Conservation (phyloP, 1,284 basidiomycete genomes). For the Ustilago nuda region DNA sequence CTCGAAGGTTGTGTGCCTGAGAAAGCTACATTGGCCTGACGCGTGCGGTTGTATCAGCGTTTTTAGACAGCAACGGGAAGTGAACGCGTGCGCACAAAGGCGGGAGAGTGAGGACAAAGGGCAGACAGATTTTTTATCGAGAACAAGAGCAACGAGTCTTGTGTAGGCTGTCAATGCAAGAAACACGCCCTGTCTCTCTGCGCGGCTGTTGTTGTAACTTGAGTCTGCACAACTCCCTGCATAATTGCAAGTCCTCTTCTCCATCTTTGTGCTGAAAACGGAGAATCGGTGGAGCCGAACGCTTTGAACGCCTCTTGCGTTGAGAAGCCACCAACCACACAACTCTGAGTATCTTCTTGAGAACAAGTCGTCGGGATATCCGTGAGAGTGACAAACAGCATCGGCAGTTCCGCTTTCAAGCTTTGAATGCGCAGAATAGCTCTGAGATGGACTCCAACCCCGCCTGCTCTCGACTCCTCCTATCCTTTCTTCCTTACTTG, state of each 20-base stretch:
- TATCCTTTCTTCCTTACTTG: background rate
- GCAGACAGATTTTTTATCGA: background rate
- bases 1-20: constrained; percentile 6
- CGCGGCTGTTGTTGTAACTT: background rate
- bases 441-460: background rate
- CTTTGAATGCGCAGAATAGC: background rate
- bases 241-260: constrained; percentile 3
- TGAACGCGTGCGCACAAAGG: background rate
- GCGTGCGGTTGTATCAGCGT: background rate
- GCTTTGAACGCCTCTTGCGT: constrained; percentile 1
- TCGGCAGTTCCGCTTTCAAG: background rate
- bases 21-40: background rate
- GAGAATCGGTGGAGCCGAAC: constrained; percentile 6
- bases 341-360: background rate
- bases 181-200: background rate
- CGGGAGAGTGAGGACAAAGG: background rate
- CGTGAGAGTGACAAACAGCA: background rate
- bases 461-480: background rate
- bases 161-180: constrained; percentile 8
- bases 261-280: constrained; percentile 2
- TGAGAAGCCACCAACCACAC: background rate
- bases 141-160: background rate
- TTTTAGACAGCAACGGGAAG: background rate
- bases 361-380: background rate
- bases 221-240: constrained; percentile 9